These are phyloP conservation scores for Ilex aquifolium DNA, from an alignment of 257 asterid genomes.

Conservation along the genomic window DNA sequence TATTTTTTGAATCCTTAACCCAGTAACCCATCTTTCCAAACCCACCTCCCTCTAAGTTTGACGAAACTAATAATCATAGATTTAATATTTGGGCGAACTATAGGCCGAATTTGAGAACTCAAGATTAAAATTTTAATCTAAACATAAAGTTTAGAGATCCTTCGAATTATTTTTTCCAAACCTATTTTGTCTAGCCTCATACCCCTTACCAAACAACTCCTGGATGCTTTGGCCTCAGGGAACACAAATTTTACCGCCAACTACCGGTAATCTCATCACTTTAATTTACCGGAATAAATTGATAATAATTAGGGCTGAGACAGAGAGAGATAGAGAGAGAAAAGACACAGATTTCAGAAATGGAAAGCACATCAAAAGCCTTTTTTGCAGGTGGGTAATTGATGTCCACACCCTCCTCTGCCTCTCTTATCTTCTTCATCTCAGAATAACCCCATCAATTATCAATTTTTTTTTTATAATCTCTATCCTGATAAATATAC, in stretches of 20 bases:
- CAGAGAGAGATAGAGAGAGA: not conserved
- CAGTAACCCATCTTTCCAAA: too few species aligned
- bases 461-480: constrained; percentile 8
- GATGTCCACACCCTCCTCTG: constrained; percentile 44
- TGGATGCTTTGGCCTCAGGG: constrained; percentile 17
- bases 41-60: too few species aligned
- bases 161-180: too few species aligned
- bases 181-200: too few species aligned
- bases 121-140: too few species aligned
- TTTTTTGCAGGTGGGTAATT: constrained; percentile 26
- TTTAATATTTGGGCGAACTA: too few species aligned
- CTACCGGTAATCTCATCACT: not conserved
- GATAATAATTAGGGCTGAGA: not conserved
- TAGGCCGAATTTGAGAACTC: too few species aligned
- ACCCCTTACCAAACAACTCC: too few species aligned
- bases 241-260: constrained; percentile 7
- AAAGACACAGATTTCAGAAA: not conserved
- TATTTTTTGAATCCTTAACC: too few species aligned
- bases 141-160: too few species aligned
- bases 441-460: constrained; percentile 28
- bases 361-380: not conserved
- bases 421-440: constrained; percentile 37
- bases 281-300: not conserved
- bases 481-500: not conserved
- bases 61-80: too few species aligned